Evolutionary conservation across 1,284 basidiomycete genomes (phyloP).

Genomic region (Heterobasidion parviporum): DNA sequence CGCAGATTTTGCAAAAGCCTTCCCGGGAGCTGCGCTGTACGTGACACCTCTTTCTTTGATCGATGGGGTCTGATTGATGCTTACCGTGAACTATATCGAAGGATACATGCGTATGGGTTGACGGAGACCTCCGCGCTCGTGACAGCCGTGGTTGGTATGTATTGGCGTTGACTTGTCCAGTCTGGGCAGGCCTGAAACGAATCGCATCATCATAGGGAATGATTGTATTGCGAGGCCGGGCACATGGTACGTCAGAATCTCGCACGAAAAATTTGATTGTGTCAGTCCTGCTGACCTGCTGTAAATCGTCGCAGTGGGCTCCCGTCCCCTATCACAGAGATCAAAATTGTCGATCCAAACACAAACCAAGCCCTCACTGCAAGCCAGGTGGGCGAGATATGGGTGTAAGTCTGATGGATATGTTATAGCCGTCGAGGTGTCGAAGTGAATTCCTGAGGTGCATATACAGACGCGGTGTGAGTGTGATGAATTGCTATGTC

Average conservation of each 20-base stretch:
- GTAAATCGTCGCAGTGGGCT: constrained; percentile 28
- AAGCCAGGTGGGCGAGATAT: constrained; percentile 45
- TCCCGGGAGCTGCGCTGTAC: neutral
- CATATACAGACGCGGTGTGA: constrained; percentile 36
- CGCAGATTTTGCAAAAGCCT: neutral
- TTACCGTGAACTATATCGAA: constrained; percentile 5
- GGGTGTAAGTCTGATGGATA: constrained; percentile 36
- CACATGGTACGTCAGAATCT: constrained; percentile 42
- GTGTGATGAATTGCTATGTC: constrained; percentile 56
- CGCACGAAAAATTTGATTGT: constrained; percentile 30
- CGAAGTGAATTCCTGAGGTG: too few relatives aligned
- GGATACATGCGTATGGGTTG: constrained; percentile 50
- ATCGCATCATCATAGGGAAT: too few relatives aligned
- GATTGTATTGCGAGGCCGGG: constrained; percentile 20
- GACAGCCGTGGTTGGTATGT: too few relatives aligned
- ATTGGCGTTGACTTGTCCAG: too few relatives aligned
- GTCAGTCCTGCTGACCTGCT: constrained; percentile 20
- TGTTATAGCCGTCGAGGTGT: neutral
- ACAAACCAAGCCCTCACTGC: constrained; percentile 25
- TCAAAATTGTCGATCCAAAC: constrained; percentile 28
- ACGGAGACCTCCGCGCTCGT: constrained; percentile 35
- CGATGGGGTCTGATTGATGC: too few relatives aligned
- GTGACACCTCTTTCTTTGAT: too few relatives aligned
- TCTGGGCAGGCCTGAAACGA: too few relatives aligned
- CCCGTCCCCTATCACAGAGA: constrained; percentile 36